Percentiles rank a stretch among this genome's conserved stretches.
Conservation (phyloP, 225 moss, liverwort and hornwort species). For the Pleurozium schreberi region DNA sequence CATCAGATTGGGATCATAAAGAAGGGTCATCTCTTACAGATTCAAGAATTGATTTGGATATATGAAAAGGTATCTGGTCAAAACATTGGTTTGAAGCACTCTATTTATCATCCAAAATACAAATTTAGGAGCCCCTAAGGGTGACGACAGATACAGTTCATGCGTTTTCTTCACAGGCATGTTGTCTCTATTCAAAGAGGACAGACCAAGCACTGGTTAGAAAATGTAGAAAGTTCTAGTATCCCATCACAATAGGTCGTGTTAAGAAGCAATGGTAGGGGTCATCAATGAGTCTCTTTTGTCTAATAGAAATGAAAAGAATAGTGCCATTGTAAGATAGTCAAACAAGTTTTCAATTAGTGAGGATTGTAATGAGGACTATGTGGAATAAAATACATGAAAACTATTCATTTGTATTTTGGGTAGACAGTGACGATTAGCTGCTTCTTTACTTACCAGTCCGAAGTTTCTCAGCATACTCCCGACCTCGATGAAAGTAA, state of each 20-base stretch:
- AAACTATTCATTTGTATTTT: too few relatives aligned
- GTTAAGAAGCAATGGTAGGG: neutral
- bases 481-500: slow-evolving; percentile 81
- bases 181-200: neutral
- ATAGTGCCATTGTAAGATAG: neutral
- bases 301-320: neutral
- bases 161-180: neutral
- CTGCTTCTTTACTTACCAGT: slow-evolving; percentile 21
- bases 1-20: neutral
- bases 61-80: neutral
- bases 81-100: neutral
- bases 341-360: neutral
- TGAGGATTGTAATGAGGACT: neutral
- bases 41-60: neutral
- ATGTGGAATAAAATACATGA: neutral
- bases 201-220: neutral
- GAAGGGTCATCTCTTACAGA: neutral
- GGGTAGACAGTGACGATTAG: neutral
- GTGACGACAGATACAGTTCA: neutral
- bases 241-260: neutral
- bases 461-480: slow-evolving; percentile 77
- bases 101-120: neutral
- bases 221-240: neutral
- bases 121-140: neutral
- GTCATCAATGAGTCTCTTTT: neutral